These are phyloP conservation scores for Botrytis sinoallii DNA, from an alignment of 2,329 filamentous ascomycete species.

Conservation along the genomic window DNA sequence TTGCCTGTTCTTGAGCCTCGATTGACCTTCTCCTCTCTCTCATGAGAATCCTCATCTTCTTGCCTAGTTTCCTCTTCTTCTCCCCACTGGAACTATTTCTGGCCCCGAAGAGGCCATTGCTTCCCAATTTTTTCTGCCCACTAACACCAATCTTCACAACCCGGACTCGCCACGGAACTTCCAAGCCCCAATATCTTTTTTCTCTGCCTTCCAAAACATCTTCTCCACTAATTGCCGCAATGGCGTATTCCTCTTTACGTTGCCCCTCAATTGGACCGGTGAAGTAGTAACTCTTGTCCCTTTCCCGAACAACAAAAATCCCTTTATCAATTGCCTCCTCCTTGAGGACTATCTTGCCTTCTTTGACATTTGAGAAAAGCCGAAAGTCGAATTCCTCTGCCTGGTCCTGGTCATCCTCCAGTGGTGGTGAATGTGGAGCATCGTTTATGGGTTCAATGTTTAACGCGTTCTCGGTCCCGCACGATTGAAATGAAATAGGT, in stretches of 20 bases:
- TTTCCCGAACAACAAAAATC: constrained; percentile 41
- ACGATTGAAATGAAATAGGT: constrained; percentile 13
- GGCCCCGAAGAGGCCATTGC: constrained; percentile 10
- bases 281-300: constrained; percentile 52
- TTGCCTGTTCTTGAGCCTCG: constrained; percentile 39
- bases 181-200: constrained; percentile 53
- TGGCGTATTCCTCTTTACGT: constrained; percentile 42
- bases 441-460: constrained; percentile 31
- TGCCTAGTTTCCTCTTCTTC: constrained; percentile 50
- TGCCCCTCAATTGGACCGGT: constrained; percentile 40
- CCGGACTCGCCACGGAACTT: constrained; percentile 58
- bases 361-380: constrained; percentile 46
- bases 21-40: constrained; percentile 44
- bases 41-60: constrained; percentile 55
- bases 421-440: constrained; percentile 10
- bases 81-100: constrained; percentile 14
- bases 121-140: constrained; percentile 32
- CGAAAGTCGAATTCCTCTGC: constrained; percentile 53
- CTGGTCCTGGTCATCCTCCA: constrained; percentile 17
- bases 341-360: constrained; percentile 49
- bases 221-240: constrained; percentile 51
- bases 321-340: constrained; percentile 42
- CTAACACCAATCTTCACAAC: constrained; percentile 39
- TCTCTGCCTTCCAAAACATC: constrained; percentile 47
- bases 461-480: background rate